Base-by-base conservation (phyloP, 495 filamentous ascomycete species). In the Neurospora sp. region DNA sequence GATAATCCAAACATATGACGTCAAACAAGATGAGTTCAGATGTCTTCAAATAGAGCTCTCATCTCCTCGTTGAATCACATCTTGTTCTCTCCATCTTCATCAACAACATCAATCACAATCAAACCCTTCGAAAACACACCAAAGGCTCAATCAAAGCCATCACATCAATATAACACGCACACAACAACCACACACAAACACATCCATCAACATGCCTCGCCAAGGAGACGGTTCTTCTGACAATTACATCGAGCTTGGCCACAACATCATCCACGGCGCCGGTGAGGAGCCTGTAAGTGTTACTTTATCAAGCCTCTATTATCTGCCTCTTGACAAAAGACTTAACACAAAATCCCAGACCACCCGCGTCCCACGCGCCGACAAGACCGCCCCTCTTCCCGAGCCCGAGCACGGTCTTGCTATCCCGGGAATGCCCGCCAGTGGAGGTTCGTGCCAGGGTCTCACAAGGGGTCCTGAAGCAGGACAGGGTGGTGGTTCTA, bases 201-300 rank as follows among this genome's bases (percentile, higher is more conserved):
- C 9, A 71, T 70, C 46, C 70, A 11, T 18, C 72, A 78, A 75
- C 72, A 84, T 84, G 83, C 81, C 83, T 76, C 79, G 80, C 74
- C 69, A 81, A 44, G 81, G 81, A 78, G 80, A 80, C 74, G 81
- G 81, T 35, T 75, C 77, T 69, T 73, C 75, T 18, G 77, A 84
- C 79, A 83, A 83, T 73, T 78, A 80, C 46, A 73, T 79, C n/a
- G 78, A 82, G 70, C 69, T 74, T 3, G 73, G 75, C 39, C 72
- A 83, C 71, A 78, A 84, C 77, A 82, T 85, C 46, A 80, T 82
- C 73, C 82, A 85, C 74, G 83, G 83, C 44, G 78, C 80, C n/a
- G 76, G 77, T 18, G 38, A 72, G 40, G 77, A 77, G 40, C 69
- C 72, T 14, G 82, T 82, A 69, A 75, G 74, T 59, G 23, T 27